A percentile compares a stretch with the other conserved stretches of the same genome.
These are phyloP conservation scores for Colletotrichum cereale DNA, from an alignment of 2,329 filamentous ascomycete species.

Conservation along the genomic window DNA sequence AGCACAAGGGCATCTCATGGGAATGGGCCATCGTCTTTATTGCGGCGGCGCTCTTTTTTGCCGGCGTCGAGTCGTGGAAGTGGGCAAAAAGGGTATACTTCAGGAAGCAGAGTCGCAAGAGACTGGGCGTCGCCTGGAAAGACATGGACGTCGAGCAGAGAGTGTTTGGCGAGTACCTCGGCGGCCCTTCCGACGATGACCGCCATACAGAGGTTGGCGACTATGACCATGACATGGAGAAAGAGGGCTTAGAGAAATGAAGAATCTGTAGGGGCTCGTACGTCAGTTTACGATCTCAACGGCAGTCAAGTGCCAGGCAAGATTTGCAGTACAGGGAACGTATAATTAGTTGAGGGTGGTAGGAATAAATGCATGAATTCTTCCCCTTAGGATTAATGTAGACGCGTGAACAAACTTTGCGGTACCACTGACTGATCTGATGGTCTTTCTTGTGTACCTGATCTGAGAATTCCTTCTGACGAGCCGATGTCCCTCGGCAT, in stretches of 20 bases:
- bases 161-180: slow-evolving; percentile 54
- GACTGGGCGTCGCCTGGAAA: slow-evolving; percentile 46
- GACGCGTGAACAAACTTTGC: too few species aligned
- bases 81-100: slow-evolving; percentile 72
- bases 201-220: slow-evolving; percentile 5
- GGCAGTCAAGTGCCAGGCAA: not conserved
- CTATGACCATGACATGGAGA: not conserved
- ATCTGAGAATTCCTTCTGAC: too few species aligned
- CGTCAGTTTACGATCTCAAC: not conserved
- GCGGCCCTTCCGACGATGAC: slow-evolving; percentile 4
- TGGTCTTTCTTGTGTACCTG: too few species aligned
- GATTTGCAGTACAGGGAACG: too few species aligned
- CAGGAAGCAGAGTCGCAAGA: slow-evolving; percentile 46
- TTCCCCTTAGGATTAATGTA: too few species aligned
- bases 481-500: too few species aligned
- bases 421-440: too few species aligned
- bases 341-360: too few species aligned
- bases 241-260: not conserved
- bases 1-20: slow-evolving; percentile 71
- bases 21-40: slow-evolving; percentile 69
- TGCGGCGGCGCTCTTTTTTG: slow-evolving; percentile 65
- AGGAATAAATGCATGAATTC: too few species aligned
- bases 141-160: slow-evolving; percentile 56
- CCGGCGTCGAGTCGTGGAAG: slow-evolving; percentile 75
- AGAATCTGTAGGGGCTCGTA: not conserved